These are phyloP conservation scores for Allium cepa DNA, from an alignment of 106 monocot species.

Conservation along the genomic window DNA sequence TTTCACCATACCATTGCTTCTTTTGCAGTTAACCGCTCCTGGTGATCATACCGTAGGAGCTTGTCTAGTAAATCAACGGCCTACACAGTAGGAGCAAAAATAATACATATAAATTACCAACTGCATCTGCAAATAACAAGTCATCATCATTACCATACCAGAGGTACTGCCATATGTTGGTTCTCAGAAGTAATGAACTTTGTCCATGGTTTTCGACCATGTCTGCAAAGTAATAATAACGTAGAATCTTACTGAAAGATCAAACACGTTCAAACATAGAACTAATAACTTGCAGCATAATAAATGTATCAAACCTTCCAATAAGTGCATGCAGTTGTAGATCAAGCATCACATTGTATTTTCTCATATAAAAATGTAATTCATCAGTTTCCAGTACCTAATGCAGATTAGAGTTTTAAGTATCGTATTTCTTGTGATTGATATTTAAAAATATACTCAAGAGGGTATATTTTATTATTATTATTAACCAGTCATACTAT, in stretches of 20 bases:
- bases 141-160: constrained; percentile 29
- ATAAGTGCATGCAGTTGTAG: constrained; percentile 70
- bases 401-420: background rate
- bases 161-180: constrained; percentile 74
- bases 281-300: background rate
- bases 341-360: constrained; percentile 75
- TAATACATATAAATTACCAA: background rate
- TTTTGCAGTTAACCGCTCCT: constrained; percentile 91
- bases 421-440: background rate
- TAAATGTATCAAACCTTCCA: constrained; percentile 46
- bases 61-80: constrained; percentile 84
- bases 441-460: background rate
- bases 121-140: background rate
- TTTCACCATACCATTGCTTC: constrained; percentile 76
- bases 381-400: constrained; percentile 94
- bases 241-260: background rate
- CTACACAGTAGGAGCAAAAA: constrained; percentile 13
- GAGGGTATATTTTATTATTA: background rate
- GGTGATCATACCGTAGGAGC: constrained; percentile 83
- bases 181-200: constrained; percentile 79
- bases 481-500: too few species aligned
- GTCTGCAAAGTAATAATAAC: constrained; percentile 26
- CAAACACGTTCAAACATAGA: background rate
- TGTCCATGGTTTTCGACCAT: constrained; percentile 82
- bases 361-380: constrained; percentile 58